Evolutionary conservation across 2,329 filamentous ascomycete species (phyloP), one percentile per base, ranked within the genome.

Genomic region (Ophiostoma quercus): DNA sequence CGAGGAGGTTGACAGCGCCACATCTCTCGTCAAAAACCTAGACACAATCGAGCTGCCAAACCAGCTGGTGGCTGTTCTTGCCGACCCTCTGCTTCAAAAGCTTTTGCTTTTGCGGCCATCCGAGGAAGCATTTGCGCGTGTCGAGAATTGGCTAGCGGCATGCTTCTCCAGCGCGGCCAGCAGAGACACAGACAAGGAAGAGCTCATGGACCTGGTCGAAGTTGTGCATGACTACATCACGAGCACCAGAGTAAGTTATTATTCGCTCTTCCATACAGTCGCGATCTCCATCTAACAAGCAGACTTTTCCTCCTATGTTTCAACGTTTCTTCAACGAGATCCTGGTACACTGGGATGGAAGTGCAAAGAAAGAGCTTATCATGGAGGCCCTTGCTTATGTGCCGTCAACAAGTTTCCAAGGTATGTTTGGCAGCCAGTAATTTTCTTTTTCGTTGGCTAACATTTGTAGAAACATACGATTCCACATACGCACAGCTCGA

Each of bases 31-130:
- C 6, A 84, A 86, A 63, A 90, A 86, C 70, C 79, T 96, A 9
- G 92, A 96, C 74, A 90, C 85, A 73, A 88, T 96, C 34, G 91
- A 95, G 77, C 80, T 93, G 57, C 92, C 92, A 0, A 93, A 91
- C 73, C 92, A 96, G 78, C 82, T 96, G 1, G 87, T 93, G 57
- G 91, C 92, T 5, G 87, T 91, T 3, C 81, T 96, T 16, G 86
- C 85, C 1, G 91, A 96, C 75, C 90, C 90, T 2, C 81, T 96
- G 39, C 84, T 94, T 1, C 92, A 94, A 77, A 95, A 94, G 76
- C 82, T 94, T 32, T 80, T 92, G 43, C 80, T 91, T n/a, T 79
- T 91, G 39, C 84, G 86, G 67, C 85, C 88, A 1, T 84, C 85
- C 47, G 79, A 81, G 19, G 81, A 83, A 67, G 82, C 82, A 14